Conservation (phyloP, 257 asterid species). For the Penstemon eatonii region DNA sequence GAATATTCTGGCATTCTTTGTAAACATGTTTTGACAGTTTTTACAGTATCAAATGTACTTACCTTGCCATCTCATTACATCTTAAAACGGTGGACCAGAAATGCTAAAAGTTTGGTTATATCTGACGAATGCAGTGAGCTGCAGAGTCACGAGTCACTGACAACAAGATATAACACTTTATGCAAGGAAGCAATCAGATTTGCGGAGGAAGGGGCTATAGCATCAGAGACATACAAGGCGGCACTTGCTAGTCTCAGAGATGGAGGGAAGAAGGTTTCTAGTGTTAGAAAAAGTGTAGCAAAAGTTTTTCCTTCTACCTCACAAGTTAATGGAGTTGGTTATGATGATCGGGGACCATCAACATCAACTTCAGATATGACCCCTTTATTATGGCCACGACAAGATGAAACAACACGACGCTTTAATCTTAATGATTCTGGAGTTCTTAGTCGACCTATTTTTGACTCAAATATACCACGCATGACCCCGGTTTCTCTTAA, state of each 20-base stretch:
- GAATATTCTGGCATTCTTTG: constrained; percentile 85
- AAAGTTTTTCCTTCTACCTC: constrained; percentile 57
- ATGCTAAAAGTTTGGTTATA: constrained; percentile 56
- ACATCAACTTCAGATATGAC: constrained; percentile 46
- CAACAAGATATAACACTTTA: constrained; percentile 59
- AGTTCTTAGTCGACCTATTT: constrained; percentile 41
- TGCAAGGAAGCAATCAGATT: constrained; percentile 82
- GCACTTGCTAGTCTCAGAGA: constrained; percentile 66
- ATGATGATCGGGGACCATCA: constrained; percentile 54
- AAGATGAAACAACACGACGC: constrained; percentile 57
- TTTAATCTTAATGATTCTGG: constrained; percentile 68
- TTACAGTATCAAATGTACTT: constrained; percentile 91
- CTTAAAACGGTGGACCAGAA: constrained; percentile 88
- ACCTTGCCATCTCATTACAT: constrained; percentile 82
- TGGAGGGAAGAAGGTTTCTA: constrained; percentile 64
- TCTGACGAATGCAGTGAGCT: constrained; percentile 52
- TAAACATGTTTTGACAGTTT: constrained; percentile 87
- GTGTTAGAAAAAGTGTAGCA: constrained; percentile 61
- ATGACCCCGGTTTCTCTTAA: constrained; percentile 62
- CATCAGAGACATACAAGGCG: constrained; percentile 64
- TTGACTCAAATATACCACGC: constrained; percentile 48
- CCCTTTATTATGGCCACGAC: constrained; percentile 78
- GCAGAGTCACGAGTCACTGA: constrained; percentile 52
- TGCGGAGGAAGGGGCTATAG: constrained; percentile 80
- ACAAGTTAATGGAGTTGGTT: constrained; percentile 48